phyloP scores from a whole-genome alignment of 2,329 filamentous ascomycete species.

The Aspergillus amoenus region DNA sequence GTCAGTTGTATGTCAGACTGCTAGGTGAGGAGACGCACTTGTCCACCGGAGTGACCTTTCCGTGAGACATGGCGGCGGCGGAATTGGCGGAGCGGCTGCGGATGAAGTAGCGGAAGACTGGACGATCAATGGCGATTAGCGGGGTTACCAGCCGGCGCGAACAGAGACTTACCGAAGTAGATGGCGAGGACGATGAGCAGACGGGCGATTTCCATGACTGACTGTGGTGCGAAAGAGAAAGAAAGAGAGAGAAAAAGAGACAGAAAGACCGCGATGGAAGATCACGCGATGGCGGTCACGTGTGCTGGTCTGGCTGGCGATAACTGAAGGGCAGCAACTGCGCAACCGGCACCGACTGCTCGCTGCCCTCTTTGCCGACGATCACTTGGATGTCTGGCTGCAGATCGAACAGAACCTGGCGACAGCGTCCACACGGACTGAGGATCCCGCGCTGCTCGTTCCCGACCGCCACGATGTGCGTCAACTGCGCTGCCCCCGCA shows the following conservation, averaged over 20 bases:
- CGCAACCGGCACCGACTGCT: background rate
- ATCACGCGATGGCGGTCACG: too few species aligned
- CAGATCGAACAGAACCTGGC: slow-evolving; percentile 28
- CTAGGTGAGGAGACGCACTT: slow-evolving; percentile 25
- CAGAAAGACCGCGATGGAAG: too few species aligned
- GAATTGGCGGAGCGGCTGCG: slow-evolving; percentile 13
- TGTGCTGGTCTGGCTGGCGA: background rate
- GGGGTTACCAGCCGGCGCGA: background rate
- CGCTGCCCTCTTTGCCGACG: slow-evolving; percentile 10
- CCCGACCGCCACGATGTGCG: slow-evolving; percentile 26
- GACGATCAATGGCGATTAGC: background rate
- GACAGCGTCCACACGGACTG: slow-evolving; percentile 29
- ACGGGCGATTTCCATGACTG: slow-evolving; percentile 15
- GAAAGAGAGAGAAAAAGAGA: too few species aligned
- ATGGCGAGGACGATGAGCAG: slow-evolving; percentile 15
- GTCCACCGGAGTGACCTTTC: slow-evolving; percentile 38
- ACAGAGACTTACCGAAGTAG: slow-evolving; percentile 12
- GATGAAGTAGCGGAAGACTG: slow-evolving; percentile 19
- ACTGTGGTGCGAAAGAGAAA: too few species aligned
- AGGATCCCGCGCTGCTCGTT: slow-evolving; percentile 22
- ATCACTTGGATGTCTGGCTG: slow-evolving; percentile 26
- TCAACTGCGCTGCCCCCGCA: slow-evolving; percentile 20
- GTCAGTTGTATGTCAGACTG: background rate
- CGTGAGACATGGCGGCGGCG: slow-evolving; percentile 30
- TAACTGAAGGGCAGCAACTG: slow-evolving; percentile 15